Percentiles rank a stretch among this genome's conserved stretches.
Conservation (phyloP, 2,329 filamentous ascomycete species). For the Microsporum ferrugineum region DNA sequence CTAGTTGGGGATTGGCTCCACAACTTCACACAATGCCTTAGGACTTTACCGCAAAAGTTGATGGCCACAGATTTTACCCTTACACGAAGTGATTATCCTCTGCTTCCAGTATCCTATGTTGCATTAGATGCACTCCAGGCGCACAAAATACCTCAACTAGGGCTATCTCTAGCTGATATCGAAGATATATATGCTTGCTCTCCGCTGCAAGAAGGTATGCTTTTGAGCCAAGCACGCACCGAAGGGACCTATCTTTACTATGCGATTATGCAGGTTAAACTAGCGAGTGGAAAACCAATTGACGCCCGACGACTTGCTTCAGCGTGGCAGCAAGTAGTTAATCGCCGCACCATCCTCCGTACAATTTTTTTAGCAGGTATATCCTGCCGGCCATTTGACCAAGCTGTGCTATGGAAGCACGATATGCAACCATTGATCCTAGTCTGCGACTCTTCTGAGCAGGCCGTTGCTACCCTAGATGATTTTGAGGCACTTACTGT, state of each 20-base stretch:
- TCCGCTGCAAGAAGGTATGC: conserved; percentile 7
- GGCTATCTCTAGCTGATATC: background rate
- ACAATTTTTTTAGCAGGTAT: conserved; percentile 61
- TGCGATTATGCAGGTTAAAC: background rate
- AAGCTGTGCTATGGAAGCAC: conserved; percentile 52
- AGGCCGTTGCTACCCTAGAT: background rate
- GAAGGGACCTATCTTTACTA: background rate
- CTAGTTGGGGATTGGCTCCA: background rate
- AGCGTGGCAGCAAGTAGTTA: conserved; percentile 53
- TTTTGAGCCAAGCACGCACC: background rate
- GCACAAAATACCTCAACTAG: background rate
- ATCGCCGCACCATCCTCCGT: conserved; percentile 64
- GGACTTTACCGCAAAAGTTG: background rate
- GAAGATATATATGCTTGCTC: conserved; percentile 9
- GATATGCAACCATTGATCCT: conserved; percentile 5
- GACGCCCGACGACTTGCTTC: conserved; percentile 2
- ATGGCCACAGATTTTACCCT: background rate
- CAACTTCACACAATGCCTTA: background rate
- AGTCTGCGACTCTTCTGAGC: background rate
- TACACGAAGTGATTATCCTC: conserved; percentile 4
- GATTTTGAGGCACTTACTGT: background rate
- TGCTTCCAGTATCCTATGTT: background rate
- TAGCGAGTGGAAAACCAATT: background rate
- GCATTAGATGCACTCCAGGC: background rate
- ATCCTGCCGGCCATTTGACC: conserved; percentile 52